phyloP scores from a whole-genome alignment of 345 rosid genomes.

The Linum trigynum region DNA sequence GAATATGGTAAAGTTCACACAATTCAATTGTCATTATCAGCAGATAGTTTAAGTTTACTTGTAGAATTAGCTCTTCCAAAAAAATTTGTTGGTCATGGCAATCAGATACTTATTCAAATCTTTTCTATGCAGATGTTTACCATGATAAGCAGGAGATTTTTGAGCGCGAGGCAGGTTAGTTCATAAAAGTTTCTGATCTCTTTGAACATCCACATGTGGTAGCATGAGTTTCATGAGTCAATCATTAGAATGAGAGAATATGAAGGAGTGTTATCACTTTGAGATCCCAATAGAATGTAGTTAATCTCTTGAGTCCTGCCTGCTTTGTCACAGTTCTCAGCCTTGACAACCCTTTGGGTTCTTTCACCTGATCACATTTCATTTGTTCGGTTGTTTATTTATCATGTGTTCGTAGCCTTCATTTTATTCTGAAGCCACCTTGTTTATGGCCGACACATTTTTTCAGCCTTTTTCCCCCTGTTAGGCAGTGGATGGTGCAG shows the following conservation, averaged over 20 bases:
- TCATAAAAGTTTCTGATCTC: background rate
- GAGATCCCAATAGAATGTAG: background rate
- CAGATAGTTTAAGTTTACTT: background rate
- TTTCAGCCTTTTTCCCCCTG: background rate
- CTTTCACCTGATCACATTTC: background rate
- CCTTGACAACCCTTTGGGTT: background rate
- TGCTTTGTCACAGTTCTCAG: background rate
- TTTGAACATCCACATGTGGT: background rate
- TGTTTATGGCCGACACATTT: background rate
- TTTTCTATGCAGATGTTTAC: constrained; percentile 60
- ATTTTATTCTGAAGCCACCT: background rate
- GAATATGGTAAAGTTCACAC: constrained; percentile 66
- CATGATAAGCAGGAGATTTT: constrained; percentile 74
- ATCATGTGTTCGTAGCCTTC: background rate
- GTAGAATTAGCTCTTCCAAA: background rate
- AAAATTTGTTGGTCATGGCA: background rate
- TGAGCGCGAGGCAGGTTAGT: constrained; percentile 80
- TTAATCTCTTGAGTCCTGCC: background rate
- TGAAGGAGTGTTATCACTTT: background rate
- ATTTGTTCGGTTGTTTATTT: background rate
- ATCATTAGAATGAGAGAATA: background rate
- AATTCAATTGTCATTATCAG: background rate
- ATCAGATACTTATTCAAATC: constrained; percentile 12
- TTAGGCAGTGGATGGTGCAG: background rate
- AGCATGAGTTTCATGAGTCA: background rate